Evolutionary conservation across 73 alveolate species (phyloP), one percentile per base, ranked within the genome.

Genomic region (Paramecium bursaria): DNA sequence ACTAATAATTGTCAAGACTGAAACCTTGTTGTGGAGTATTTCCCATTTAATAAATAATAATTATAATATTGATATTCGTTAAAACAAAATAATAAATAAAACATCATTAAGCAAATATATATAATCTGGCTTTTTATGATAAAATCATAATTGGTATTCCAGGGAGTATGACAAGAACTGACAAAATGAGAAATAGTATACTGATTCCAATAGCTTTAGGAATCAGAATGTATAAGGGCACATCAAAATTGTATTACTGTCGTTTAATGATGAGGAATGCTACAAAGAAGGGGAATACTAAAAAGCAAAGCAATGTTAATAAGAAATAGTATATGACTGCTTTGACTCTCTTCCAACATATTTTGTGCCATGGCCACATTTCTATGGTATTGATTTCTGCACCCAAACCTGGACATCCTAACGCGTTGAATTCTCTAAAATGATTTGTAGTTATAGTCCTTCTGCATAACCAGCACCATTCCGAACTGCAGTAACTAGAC

Each of bases 401-500:
- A 4, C 82, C 82, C 14, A 67, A 67, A n/a, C 82, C 82, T 33
- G 82, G 82, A 15, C 82, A 67, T 3, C 82, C 82, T 19, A 21
- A 13, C 6, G 82, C 60, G 44, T 67, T 67, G 11, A 67, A 67
- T 31, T 21, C 33, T 0, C 19, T 47, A 35, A 21, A 67, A 10
- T 67, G 82, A 67, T 67, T 67, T 10, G 50, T 42, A 67, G 33
- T 57, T 21, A 53, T 39, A 21, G 33, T 14, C 19, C 82, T 11
- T 33, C 82, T 31, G 21, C 82, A 67, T 67, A 67, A 67, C 82
- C 82, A 67, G 17, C 82, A 67, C 82, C 82, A 67, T 19, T 31
- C 33, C 26, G 17, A 67, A 21, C 44, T 67, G 35, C 82, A 67
- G 44, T 67, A 67, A 44, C 82, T 67, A 67, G 19, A 30, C 55